Percentiles rank a stretch among this genome's conserved stretches.
Evolutionary conservation across 2,329 filamentous ascomycete genomes (phyloP).

Genomic region (Moelleriella libera): DNA sequence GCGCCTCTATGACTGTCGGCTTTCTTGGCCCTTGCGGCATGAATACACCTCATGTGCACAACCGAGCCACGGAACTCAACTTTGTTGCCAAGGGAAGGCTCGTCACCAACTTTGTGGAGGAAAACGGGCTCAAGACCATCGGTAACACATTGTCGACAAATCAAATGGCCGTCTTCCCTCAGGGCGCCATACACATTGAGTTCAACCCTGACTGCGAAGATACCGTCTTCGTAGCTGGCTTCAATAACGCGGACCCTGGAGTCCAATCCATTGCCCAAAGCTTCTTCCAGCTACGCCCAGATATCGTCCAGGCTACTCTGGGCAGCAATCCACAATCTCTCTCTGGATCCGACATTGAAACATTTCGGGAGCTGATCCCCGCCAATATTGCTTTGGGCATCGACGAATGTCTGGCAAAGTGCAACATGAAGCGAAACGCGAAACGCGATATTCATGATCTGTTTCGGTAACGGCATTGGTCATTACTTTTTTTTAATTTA

Average conservation of each 20-base stretch:
- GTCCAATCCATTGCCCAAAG: slow-evolving; percentile 30
- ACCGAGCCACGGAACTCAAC: slow-evolving; percentile 31
- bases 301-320: slow-evolving; percentile 23
- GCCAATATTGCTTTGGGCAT: slow-evolving; percentile 35
- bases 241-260: slow-evolving; percentile 31
- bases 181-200: slow-evolving; percentile 34
- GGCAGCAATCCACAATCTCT: slow-evolving; percentile 18
- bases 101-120: slow-evolving; percentile 27
- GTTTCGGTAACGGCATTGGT: not conserved
- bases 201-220: slow-evolving; percentile 36
- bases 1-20: slow-evolving; percentile 30
- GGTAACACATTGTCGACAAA: slow-evolving; percentile 21
- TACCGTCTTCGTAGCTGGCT: slow-evolving; percentile 32
- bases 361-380: slow-evolving; percentile 26
- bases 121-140: slow-evolving; percentile 25
- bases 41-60: slow-evolving; percentile 35
- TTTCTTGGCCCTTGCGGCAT: slow-evolving; percentile 35
- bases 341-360: slow-evolving; percentile 23
- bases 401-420: slow-evolving; percentile 34
- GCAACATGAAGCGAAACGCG: slow-evolving; percentile 22
- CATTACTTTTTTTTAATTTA: too few relatives aligned
- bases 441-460: slow-evolving; percentile 14
- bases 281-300: slow-evolving; percentile 26
- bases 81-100: slow-evolving; percentile 29
- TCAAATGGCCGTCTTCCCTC: slow-evolving; percentile 34